Conservation (phyloP, 176 grass and related monocot genomes). For the Carex kokanica region DNA sequence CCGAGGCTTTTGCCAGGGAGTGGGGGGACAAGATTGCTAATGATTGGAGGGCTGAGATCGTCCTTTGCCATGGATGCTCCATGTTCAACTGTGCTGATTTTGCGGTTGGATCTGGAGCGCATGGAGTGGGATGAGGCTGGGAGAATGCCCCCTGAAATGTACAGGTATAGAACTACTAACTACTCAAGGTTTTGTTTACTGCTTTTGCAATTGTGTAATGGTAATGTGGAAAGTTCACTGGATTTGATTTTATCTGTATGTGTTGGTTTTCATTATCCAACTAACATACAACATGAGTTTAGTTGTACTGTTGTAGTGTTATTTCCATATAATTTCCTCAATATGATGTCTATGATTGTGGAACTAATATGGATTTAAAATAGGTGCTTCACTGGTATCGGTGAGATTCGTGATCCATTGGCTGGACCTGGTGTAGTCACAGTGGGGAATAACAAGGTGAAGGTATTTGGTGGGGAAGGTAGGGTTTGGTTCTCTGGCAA, state of each 20-base stretch:
- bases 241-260: neutral
- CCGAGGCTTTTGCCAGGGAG: conserved; percentile 71
- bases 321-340: neutral
- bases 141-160: conserved; percentile 85
- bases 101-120: conserved; percentile 75
- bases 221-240: neutral
- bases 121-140: conserved; percentile 99
- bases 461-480: conserved; percentile 92
- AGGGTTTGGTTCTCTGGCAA: conserved; percentile 97
- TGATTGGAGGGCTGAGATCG: conserved; percentile 88
- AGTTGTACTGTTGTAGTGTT: neutral
- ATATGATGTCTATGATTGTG: neutral
- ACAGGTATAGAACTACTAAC: conserved; percentile 17
- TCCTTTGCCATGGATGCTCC: conserved; percentile 75
- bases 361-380: neutral
- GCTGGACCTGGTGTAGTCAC: neutral
- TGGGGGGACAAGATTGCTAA: conserved; percentile 59
- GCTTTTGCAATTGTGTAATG: neutral
- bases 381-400: conserved; percentile 72
- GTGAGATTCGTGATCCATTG: conserved; percentile 31
- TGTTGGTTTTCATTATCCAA: neutral
- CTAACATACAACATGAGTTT: neutral
- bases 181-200: neutral
- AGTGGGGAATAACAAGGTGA: conserved; percentile 87
- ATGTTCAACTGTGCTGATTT: conserved; percentile 92